Evolutionary conservation across 2,329 filamentous ascomycete species (phyloP).

Genomic region (Chaetomiaceae sp.): DNA sequence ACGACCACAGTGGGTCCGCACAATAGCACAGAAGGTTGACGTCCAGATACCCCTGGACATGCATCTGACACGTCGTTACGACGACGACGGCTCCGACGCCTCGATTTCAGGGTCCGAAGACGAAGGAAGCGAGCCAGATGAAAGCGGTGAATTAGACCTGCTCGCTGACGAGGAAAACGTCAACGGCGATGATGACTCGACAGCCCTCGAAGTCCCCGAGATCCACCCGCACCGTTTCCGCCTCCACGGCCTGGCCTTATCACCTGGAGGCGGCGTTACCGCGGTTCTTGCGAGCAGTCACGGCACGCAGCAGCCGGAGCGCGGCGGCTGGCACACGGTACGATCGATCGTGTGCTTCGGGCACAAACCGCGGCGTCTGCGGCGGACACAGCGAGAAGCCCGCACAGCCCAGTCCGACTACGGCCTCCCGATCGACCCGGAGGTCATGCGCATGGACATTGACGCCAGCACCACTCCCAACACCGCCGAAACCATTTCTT

Average conservation of each 20-base stretch:
- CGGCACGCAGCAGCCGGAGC: constrained; percentile 43
- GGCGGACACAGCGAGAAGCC: constrained; percentile 3
- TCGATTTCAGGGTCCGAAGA: constrained; percentile 11
- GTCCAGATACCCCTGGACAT: constrained; percentile 40
- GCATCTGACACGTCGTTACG: constrained; percentile 33
- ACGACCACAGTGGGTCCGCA: constrained; percentile 41
- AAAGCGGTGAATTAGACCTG: constrained; percentile 7
- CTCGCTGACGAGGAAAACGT: constrained; percentile 17
- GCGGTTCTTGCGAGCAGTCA: constrained; percentile 46
- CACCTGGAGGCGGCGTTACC: constrained; percentile 45
- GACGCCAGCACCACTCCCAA: background rate
- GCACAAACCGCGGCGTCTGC: constrained; percentile 19
- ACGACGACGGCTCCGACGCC: constrained; percentile 20
- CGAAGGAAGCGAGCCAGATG: constrained; percentile 16
- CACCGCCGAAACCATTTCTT: background rate
- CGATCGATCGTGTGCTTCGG: constrained; percentile 36
- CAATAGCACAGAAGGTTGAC: constrained; percentile 39
- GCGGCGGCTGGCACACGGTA: constrained; percentile 33
- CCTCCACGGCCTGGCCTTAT: constrained; percentile 48
- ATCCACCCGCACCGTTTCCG: constrained; percentile 45
- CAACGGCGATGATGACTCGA: constrained; percentile 10
- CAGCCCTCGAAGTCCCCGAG: constrained; percentile 28
- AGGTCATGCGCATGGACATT: background rate
- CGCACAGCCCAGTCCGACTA: background rate
- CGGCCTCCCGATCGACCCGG: constrained; percentile 6